These are phyloP conservation scores for Firmiana major DNA, from an alignment of 345 rosid species.

Conservation along the genomic window DNA sequence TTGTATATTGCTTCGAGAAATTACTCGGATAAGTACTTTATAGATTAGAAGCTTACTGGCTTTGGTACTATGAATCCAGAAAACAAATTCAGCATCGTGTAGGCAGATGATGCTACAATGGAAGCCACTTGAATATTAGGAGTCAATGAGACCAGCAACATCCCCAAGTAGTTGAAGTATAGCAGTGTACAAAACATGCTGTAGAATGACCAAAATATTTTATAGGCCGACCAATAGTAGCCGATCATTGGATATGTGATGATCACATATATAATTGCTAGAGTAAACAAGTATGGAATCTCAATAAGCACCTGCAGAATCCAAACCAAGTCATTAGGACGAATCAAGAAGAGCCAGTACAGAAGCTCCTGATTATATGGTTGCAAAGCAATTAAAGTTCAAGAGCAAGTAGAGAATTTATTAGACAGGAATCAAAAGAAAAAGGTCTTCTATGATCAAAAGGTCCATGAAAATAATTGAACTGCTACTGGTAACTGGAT, in stretches of 20 bases:
- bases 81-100: constrained; percentile 30
- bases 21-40: background rate
- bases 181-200: constrained; percentile 20
- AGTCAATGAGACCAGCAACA: constrained; percentile 33
- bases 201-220: constrained; percentile 33
- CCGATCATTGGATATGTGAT: constrained; percentile 33
- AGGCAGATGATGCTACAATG: constrained; percentile 25
- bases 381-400: background rate
- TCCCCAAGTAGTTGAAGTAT: constrained; percentile 29
- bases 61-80: constrained; percentile 31
- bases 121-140: constrained; percentile 33
- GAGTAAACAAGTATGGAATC: constrained; percentile 22
- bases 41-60: constrained; percentile 18
- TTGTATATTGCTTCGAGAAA: background rate
- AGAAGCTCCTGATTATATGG: background rate
- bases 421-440: background rate
- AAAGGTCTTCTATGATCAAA: background rate
- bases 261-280: constrained; percentile 21
- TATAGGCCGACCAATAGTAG: constrained; percentile 27
- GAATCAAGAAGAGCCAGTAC: background rate
- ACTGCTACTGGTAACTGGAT: background rate
- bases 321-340: background rate
- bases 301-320: constrained; percentile 19
- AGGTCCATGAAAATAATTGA: background rate
- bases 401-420: too few species aligned